Evolutionary conservation across 345 rosid species (phyloP).

Genomic region (Salix dunnii): DNA sequence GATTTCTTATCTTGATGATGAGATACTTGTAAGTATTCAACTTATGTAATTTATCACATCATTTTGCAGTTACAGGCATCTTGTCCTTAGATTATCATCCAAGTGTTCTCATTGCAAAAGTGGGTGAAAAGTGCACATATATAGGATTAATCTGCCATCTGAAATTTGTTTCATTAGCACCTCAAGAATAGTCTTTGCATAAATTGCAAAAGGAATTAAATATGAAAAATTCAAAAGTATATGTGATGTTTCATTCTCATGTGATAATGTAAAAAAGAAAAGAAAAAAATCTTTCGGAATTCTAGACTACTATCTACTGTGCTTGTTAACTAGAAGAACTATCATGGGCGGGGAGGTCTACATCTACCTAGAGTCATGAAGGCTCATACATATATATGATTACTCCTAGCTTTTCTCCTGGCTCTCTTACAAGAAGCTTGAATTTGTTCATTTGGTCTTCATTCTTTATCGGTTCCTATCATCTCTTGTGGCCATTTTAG

Average conservation of each 20-base stretch:
- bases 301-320: neutral
- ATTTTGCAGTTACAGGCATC: neutral
- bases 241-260: neutral
- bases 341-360: neutral
- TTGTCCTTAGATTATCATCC: neutral
- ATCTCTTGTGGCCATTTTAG: neutral
- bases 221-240: slow-evolving; percentile 2
- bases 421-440: neutral
- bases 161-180: neutral
- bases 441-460: neutral
- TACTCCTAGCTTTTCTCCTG: neutral
- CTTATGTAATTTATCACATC: neutral
- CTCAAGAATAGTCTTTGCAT: neutral
- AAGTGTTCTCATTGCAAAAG: neutral
- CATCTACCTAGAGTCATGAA: neutral
- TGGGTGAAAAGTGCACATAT: neutral
- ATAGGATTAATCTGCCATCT: neutral
- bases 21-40: slow-evolving; percentile 36
- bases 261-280: neutral
- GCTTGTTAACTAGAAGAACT: too few relatives aligned
- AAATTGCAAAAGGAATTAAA: neutral
- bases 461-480: neutral
- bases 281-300: neutral
- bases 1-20: slow-evolving; percentile 94
- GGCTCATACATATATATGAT: neutral